Conservation (phyloP, 2,329 filamentous ascomycete species). For the Sporothrix brasiliensis region DNA sequence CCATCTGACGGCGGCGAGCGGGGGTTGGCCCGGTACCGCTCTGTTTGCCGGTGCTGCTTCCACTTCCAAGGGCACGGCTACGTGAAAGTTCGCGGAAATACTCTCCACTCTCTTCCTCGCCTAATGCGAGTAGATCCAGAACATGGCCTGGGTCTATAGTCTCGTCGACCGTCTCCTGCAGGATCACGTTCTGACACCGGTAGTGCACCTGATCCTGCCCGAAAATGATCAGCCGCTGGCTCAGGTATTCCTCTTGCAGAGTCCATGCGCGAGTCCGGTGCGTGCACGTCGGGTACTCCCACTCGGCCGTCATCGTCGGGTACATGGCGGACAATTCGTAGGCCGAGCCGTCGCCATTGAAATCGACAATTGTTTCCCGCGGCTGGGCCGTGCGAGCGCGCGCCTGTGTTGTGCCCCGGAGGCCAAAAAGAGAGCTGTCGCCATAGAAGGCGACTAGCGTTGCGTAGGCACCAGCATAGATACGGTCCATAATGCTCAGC, state of each 20-base stretch:
- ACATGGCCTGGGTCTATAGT: neutral
- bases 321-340: constrained; percentile 18
- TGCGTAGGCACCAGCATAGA: constrained; percentile 24
- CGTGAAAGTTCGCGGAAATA: neutral
- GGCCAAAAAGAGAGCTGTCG: constrained; percentile 16
- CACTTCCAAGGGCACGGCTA: constrained; percentile 1
- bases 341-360: neutral
- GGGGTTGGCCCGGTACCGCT: neutral
- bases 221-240: constrained; percentile 26
- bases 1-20: constrained; percentile 10
- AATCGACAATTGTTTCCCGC: constrained; percentile 7
- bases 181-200: constrained; percentile 1
- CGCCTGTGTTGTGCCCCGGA: neutral
- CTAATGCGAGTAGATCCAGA: constrained; percentile 3
- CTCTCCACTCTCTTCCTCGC: neutral
- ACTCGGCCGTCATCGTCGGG: constrained; percentile 23
- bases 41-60: neutral
- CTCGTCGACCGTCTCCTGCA: constrained; percentile 28
- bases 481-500: constrained; percentile 28
- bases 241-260: constrained; percentile 25
- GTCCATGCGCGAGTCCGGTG: constrained; percentile 31
- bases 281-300: constrained; percentile 7
- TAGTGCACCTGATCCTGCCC: constrained; percentile 25
- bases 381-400: constrained; percentile 9
- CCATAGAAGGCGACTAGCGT: constrained; percentile 24